phyloP scores from a whole-genome alignment of 2,329 filamentous ascomycete species.

The Fusarium pseudograminearum region DNA sequence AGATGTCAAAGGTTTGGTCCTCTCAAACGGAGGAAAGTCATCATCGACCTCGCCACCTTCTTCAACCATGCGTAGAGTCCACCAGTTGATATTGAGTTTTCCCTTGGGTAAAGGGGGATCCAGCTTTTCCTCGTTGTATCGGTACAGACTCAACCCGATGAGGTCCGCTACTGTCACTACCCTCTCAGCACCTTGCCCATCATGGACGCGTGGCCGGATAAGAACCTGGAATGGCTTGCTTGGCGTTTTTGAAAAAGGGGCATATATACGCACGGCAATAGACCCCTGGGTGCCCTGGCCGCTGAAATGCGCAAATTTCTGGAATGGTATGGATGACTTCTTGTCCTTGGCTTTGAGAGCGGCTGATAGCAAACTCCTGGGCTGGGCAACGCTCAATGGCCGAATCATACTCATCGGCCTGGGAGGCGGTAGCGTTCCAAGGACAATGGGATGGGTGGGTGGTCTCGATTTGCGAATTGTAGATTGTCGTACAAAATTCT shows the following conservation, averaged over 20 bases:
- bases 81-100: slow-evolving; percentile 83
- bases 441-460: slow-evolving; percentile 65
- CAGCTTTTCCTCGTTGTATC: slow-evolving; percentile 81
- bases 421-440: slow-evolving; percentile 77
- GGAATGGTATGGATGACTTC: slow-evolving; percentile 77
- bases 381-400: slow-evolving; percentile 75
- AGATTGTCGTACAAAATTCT: slow-evolving; percentile 70
- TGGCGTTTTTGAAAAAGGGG: slow-evolving; percentile 74
- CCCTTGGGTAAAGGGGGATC: slow-evolving; percentile 73
- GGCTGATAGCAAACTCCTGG: slow-evolving; percentile 77
- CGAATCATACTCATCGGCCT: slow-evolving; percentile 73
- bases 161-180: slow-evolving; percentile 80
- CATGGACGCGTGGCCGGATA: slow-evolving; percentile 76
- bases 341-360: slow-evolving; percentile 78
- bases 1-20: slow-evolving; percentile 78
- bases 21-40: slow-evolving; percentile 82
- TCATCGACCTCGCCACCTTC: slow-evolving; percentile 87
- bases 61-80: slow-evolving; percentile 85
- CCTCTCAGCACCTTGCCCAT: slow-evolving; percentile 70
- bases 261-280: slow-evolving; percentile 81
- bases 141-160: slow-evolving; percentile 83
- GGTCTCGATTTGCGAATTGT: slow-evolving; percentile 73
- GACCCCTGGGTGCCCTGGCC: slow-evolving; percentile 84
- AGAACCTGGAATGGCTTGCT: slow-evolving; percentile 77
- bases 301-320: slow-evolving; percentile 80